phyloP scores from a whole-genome alignment of 2,329 filamentous ascomycete species.

The Trichophyton schoenleinii region DNA sequence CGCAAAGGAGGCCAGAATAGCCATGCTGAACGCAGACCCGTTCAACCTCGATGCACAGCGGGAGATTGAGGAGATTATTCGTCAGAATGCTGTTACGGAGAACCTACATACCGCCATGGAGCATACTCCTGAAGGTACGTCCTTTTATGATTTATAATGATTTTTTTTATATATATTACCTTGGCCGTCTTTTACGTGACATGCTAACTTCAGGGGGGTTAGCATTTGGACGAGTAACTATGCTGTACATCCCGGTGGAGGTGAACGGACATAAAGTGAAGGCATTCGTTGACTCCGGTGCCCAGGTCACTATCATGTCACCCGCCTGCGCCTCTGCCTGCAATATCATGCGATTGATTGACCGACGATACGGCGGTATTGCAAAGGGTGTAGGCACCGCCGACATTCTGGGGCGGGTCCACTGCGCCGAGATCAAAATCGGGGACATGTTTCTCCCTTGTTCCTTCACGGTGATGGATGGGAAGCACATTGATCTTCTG shows the following conservation, averaged over 20 bases:
- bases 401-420: constrained; percentile 85
- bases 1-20: constrained; percentile 71
- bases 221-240: constrained; percentile 91
- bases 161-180: background rate
- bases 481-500: constrained; percentile 86
- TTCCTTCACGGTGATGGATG: constrained; percentile 98
- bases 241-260: constrained; percentile 91
- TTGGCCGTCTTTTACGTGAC: too few species aligned
- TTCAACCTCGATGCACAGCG: constrained; percentile 86
- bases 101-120: constrained; percentile 95
- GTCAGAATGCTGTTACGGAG: constrained; percentile 85
- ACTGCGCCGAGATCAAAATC: constrained; percentile 89
- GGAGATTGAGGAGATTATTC: constrained; percentile 93
- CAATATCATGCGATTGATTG: constrained; percentile 91
- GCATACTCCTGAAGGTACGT: constrained; percentile 85
- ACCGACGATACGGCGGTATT: constrained; percentile 81
- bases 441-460: constrained; percentile 77
- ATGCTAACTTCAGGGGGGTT: background rate
- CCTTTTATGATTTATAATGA: background rate
- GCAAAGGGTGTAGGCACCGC: constrained; percentile 91
- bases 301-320: constrained; percentile 98
- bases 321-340: constrained; percentile 81
- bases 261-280: constrained; percentile 90
- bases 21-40: constrained; percentile 77
- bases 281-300: constrained; percentile 92